Evolutionary conservation across 306 rosid genomes (phyloP).

Genomic region (Cotoneaster glaucophyllus): DNA sequence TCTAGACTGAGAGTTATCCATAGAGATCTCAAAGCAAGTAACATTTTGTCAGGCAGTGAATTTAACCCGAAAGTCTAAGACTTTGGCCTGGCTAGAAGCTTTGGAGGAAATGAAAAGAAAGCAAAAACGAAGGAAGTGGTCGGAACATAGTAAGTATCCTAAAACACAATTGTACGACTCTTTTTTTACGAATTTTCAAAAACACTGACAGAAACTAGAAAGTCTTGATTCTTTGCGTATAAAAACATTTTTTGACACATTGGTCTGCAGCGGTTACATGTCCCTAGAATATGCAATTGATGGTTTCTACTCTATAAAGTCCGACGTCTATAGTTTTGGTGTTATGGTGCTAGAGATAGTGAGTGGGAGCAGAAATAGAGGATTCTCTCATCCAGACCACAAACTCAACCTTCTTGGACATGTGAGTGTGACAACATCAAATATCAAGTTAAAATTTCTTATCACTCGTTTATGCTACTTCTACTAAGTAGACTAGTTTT

Average conservation of each 20-base stretch:
- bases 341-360: conserved; percentile 26
- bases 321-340: conserved; percentile 38
- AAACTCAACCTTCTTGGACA: conserved; percentile 12
- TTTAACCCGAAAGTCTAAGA: conserved; percentile 35
- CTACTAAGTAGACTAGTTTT: too few relatives aligned
- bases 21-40: conserved; percentile 40
- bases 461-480: too few relatives aligned
- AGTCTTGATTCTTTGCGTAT: too few relatives aligned
- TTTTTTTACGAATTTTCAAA: too few relatives aligned
- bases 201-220: too few relatives aligned
- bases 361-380: conserved; percentile 21
- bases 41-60: conserved; percentile 23
- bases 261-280: conserved; percentile 9
- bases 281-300: conserved; percentile 40
- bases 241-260: too few relatives aligned
- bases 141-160: conserved; percentile 40
- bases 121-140: conserved; percentile 28
- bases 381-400: neutral
- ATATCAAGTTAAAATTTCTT: too few relatives aligned
- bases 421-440: neutral
- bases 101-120: neutral
- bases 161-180: too few relatives aligned
- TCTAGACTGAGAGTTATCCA: conserved; percentile 29
- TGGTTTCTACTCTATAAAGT: conserved; percentile 32
- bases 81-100: conserved; percentile 32